phyloP scores from a whole-genome alignment of 2,329 filamentous ascomycete species.

The Botryosphaeria dothidea region DNA sequence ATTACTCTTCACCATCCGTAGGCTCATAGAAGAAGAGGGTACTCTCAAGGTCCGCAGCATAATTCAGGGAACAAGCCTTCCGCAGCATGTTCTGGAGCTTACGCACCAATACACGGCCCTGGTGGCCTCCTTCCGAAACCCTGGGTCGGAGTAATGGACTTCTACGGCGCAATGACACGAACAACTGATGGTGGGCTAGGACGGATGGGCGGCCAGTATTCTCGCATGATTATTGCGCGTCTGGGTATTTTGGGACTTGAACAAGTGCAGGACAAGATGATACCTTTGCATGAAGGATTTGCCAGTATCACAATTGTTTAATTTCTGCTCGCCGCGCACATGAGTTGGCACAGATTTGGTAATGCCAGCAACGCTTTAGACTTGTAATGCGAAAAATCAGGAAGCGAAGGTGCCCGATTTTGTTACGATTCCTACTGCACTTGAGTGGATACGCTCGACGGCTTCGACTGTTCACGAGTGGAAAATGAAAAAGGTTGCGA shows the following conservation, averaged over 20 bases:
- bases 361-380: constrained; percentile 1
- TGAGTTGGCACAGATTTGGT: neutral
- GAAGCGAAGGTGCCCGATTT: neutral
- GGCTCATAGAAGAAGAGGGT: constrained; percentile 94
- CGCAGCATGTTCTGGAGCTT: constrained; percentile 88
- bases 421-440: no score
- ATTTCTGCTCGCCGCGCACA: neutral
- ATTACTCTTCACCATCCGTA: constrained; percentile 82
- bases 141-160: constrained; percentile 66
- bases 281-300: constrained; percentile 13
- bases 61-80: constrained; percentile 91
- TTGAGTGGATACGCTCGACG: no score
- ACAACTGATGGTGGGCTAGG: no score
- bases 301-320: neutral
- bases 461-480: no score
- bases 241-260: constrained; percentile 3
- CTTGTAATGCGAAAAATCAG: neutral
- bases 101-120: constrained; percentile 95
- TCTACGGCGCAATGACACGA: neutral
- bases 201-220: neutral
- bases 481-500: no score
- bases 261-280: constrained; percentile 12
- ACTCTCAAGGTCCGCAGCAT: constrained; percentile 97
- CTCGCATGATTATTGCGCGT: constrained; percentile 4
- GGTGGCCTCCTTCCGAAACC: constrained; percentile 93